Conservation (phyloP, 2,329 filamentous ascomycete genomes). For the Calonectria pauciramosa region DNA sequence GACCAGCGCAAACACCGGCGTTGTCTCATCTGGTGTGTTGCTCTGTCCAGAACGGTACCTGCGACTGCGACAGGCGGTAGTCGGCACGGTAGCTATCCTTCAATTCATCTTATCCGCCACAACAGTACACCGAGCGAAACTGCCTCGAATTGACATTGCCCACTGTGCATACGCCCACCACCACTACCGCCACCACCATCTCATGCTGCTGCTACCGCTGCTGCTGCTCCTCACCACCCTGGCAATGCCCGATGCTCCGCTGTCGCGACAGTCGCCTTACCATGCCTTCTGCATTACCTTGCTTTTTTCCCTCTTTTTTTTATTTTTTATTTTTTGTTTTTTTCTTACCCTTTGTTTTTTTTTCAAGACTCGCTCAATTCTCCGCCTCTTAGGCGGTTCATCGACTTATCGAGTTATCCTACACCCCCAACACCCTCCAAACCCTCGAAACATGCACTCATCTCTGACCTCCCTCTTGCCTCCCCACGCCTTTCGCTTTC, state of each 20-base stretch:
- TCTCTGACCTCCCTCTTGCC: not conserved
- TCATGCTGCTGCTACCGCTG: not conserved
- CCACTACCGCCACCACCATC: not conserved
- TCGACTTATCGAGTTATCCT: constrained; percentile 2
- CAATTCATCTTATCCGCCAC: not conserved
- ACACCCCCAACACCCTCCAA: not conserved
- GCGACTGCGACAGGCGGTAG: not conserved
- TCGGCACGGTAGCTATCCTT: not conserved
- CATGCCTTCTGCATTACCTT: not conserved
- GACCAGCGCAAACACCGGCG: constrained; percentile 9
- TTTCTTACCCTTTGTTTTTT: not conserved
- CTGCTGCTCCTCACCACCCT: constrained; percentile 5
- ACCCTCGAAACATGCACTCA: not conserved
- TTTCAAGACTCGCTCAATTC: not conserved
- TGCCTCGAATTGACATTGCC: constrained; percentile 15
- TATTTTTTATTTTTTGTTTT: not conserved
- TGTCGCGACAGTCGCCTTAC: not conserved
- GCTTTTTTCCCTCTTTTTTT: not conserved
- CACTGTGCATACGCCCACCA: constrained; percentile 16
- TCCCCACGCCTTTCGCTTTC: constrained; percentile 1
- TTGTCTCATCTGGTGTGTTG: constrained; percentile 13
- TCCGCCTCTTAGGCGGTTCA: not conserved
- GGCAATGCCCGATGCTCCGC: constrained; percentile 2
- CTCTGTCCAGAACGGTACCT: not conserved
- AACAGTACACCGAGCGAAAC: not conserved